Base-by-base conservation (phyloP, 2,329 filamentous ascomycete species). In the Pyrenochaeta sp. region DNA sequence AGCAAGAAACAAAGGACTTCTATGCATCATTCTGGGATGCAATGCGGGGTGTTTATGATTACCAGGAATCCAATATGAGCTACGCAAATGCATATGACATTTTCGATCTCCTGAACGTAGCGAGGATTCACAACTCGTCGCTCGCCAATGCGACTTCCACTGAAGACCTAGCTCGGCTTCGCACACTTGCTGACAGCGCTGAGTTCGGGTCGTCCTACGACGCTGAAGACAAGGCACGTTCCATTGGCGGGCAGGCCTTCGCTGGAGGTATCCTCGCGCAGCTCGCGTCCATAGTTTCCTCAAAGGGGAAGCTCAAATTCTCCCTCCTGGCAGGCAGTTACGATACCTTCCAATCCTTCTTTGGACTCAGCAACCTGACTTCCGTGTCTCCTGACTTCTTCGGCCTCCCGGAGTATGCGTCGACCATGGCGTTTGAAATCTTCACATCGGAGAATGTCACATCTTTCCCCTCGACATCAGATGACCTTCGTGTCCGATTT, bases 81-180 rank as follows among this genome's bases (percentile, higher is more conserved):
- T 84, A 83, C 64, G 67, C 66, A n/a, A 82, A 84, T 47, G 82
- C 83, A 1, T 79, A 79, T 57, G 62, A 75, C 4, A 82, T 86
- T 55, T 83, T 78, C 48, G 82, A 86, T 52, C 83, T 81, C 53
- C 64, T 85, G 41, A 78, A 79, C 33, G 84, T 84, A 58, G 75
- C 78, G 29, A 75, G 74, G 30, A 63, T 77, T 33, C 82, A 86
- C 67, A 83, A 85, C 58, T 45, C 57, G 3, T 58, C 67, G 3
- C 47, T 73, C 27, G 32, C 57, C 12, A 54, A 55, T 21, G 57
- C 68, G 18, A 54, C 61, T 51, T 62, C 56, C 4, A 17, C 17
- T 1, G 47, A 60, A 11, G 43, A 53, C 12, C 39, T 62, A 9
- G 46, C 41, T 39, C 59, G 51, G 33, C 56, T 62, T 6, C 49